These are phyloP conservation scores for Rhodomyrtus psidioides DNA, from an alignment of 441 rosid species.

Conservation along the genomic window DNA sequence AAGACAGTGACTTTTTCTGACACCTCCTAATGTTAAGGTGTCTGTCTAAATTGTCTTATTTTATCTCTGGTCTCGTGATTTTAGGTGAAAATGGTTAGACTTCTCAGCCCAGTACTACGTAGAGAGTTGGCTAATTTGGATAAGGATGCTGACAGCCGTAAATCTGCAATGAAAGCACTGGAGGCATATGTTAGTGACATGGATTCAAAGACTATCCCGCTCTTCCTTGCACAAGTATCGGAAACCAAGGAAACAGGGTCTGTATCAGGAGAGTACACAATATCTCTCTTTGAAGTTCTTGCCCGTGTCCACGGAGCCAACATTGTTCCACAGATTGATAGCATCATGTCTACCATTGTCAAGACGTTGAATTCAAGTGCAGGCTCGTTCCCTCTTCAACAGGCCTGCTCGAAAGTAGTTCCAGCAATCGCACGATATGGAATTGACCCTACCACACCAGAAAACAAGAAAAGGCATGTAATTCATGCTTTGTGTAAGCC, in stretches of 20 bases:
- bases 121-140: conserved; percentile 84
- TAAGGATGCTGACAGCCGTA: conserved; percentile 84
- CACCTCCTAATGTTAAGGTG: neutral
- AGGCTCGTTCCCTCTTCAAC: conserved; percentile 84
- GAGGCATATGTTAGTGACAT: conserved; percentile 76
- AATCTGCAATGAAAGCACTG: conserved; percentile 88
- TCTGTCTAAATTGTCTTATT: neutral
- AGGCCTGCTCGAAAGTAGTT: conserved; percentile 94
- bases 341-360: conserved; percentile 69
- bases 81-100: conserved; percentile 60
- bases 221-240: conserved; percentile 85
- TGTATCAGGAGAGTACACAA: conserved; percentile 90
- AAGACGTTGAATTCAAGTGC: conserved; percentile 84
- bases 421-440: conserved; percentile 96
- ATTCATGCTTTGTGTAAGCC: conserved; percentile 84
- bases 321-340: conserved; percentile 77
- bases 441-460: conserved; percentile 73
- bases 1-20: neutral
- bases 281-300: conserved; percentile 95
- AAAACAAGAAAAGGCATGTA: conserved; percentile 61
- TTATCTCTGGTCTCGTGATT: neutral
- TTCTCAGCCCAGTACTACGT: conserved; percentile 60
- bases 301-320: conserved; percentile 93
- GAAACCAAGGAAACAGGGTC: conserved; percentile 88
- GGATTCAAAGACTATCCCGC: conserved; percentile 85